Evolutionary conservation across 2,329 filamentous ascomycete species (phyloP), one percentile per base, ranked within the genome.

Genomic region (Trichoderma oligosporum): DNA sequence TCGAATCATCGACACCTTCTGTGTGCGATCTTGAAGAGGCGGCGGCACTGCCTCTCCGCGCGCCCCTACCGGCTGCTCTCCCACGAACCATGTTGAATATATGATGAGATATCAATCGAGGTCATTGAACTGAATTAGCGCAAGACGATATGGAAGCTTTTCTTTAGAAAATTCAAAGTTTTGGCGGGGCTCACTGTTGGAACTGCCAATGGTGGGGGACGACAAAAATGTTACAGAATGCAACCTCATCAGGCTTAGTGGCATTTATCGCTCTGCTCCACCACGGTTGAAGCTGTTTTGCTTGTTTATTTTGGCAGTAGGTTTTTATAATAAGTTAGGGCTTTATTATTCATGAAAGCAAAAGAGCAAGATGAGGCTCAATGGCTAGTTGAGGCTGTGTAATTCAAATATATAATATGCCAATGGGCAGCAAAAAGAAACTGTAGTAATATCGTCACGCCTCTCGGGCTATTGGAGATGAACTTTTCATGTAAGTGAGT

Each of bases 21-120:
- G 61, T 38, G 18, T 61, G 60, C 18, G 65, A 46, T 35, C 67
- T 61, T 49, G 63, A 64, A 33, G 64, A 61, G 38, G 65, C 62
- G n/a, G 67, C 53, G 45, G 68, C 64, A 36, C 64, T 64, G 25
- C 67, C 67, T 64, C 71, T 62, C 31, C 70, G 69, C 51, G 61
- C 68, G 31, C 70, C 70, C 56, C 71, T 65, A 39, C 64, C 66
- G 31, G 68, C 57, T 42, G 66, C 63, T 61, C 71, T 66, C 29
- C 68, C 70, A 55, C 71, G 66, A 55, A 67, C 66, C 71, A 74
- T 74, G 24, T 27, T 60, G 51, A 18, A 47, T 57, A 45, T 44
- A 9, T 47, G 29, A 25, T 29, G 53, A 56, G 20, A 22, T 22
- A 39, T 35, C 22, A 29, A 35, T 36, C 24, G 51, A 35, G 27